Percentiles rank a stretch among this genome's conserved stretches.
These are phyloP conservation scores for Diplodia sapinea DNA, from an alignment of 2,329 filamentous ascomycete genomes.

Conservation along the genomic window DNA sequence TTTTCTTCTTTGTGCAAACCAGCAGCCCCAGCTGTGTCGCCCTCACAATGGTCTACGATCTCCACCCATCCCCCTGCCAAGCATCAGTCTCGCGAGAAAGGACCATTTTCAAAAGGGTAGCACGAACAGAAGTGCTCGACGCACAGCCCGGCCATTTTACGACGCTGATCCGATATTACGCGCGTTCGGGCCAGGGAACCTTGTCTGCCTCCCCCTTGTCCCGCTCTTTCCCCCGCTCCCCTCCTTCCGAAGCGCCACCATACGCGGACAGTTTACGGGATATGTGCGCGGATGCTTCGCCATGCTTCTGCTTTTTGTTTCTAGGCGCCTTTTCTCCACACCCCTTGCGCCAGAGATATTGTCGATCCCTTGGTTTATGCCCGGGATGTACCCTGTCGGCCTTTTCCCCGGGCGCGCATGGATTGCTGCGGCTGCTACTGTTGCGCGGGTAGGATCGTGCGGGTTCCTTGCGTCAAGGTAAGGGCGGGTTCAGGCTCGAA, in stretches of 20 bases:
- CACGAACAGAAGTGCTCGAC: neutral
- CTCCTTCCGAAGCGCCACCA: neutral
- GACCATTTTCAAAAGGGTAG: neutral
- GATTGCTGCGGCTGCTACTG: neutral
- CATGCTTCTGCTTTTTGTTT: neutral
- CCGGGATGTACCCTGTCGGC: constrained; percentile 7
- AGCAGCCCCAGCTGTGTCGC: neutral
- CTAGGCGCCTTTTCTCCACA: neutral
- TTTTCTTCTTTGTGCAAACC: neutral
- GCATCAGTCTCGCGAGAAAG: neutral
- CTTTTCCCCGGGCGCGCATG: neutral
- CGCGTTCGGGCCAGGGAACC: neutral
- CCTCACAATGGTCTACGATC: neutral
- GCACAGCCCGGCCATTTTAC: neutral
- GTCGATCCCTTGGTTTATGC: neutral
- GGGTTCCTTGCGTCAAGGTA: too few relatives aligned
- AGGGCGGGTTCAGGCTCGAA: too few relatives aligned
- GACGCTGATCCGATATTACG: neutral
- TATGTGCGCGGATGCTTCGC: neutral
- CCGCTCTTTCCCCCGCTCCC: neutral
- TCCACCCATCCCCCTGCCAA: neutral
- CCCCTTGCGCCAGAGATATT: neutral
- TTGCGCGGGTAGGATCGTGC: neutral
- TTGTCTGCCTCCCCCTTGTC: neutral
- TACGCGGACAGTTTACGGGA: neutral